These are phyloP conservation scores for Candida insectalens DNA, from an alignment of 805 yeast species.

Conservation along the genomic window DNA sequence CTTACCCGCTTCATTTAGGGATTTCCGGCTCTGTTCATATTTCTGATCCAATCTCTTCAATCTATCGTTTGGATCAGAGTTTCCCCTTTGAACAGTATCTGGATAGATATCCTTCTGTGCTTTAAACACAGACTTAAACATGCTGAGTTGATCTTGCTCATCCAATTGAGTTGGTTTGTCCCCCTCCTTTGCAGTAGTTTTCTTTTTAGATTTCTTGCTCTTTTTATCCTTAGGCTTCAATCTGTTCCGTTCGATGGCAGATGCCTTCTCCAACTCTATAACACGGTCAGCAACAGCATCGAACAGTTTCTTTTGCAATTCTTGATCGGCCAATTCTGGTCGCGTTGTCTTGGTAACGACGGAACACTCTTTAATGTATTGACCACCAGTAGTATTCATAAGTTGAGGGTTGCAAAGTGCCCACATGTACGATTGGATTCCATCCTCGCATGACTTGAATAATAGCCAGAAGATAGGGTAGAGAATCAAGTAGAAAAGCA, in stretches of 20 bases:
- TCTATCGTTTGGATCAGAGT: constrained; percentile 6
- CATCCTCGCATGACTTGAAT: constrained; percentile 65
- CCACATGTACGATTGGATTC: constrained; percentile 68
- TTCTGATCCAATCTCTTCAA: constrained; percentile 17
- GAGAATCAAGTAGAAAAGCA: constrained; percentile 52
- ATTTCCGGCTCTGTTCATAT: constrained; percentile 5
- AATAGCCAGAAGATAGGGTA: constrained; percentile 82
- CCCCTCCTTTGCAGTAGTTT: constrained; percentile 1
- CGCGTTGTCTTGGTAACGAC: constrained; percentile 42
- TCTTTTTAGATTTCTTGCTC: constrained; percentile 3
- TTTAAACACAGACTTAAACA: constrained; percentile 17
- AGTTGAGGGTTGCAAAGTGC: constrained; percentile 67
- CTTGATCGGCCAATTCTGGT: constrained; percentile 50
- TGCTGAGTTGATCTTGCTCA: constrained; percentile 9
- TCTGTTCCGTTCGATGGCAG: constrained; percentile 57
- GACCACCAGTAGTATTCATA: constrained; percentile 51
- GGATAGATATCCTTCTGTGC: constrained; percentile 7
- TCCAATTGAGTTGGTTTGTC: neutral
- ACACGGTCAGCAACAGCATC: constrained; percentile 53
- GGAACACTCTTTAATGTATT: constrained; percentile 65
- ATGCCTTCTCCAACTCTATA: constrained; percentile 51
- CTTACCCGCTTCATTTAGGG: neutral
- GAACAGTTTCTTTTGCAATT: constrained; percentile 49
- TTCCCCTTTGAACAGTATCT: constrained; percentile 4
- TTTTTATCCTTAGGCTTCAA: no score